Evolutionary conservation across 441 rosid genomes (phyloP).

Genomic region (Pelargonium myrrhifolium): DNA sequence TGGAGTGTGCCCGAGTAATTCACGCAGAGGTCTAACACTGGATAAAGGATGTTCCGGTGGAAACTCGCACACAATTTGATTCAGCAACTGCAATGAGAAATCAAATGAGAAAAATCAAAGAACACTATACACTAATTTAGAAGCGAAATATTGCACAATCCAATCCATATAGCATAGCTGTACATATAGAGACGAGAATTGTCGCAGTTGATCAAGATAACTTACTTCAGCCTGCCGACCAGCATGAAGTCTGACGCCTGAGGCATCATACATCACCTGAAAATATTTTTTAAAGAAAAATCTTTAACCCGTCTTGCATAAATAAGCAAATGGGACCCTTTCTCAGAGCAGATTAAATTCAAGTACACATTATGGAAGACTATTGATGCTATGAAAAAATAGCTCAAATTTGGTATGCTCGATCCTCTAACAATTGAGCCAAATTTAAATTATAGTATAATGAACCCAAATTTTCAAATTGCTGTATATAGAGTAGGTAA

Average conservation of each 20-base stretch:
- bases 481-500: not conserved
- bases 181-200: not conserved
- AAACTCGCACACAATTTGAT: conserved; percentile 94
- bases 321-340: not conserved
- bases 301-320: not conserved
- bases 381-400: not conserved
- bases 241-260: conserved; percentile 93
- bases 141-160: not conserved
- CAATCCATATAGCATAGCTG: not conserved
- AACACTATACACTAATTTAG: not conserved
- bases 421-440: not conserved
- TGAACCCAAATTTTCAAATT: not conserved
- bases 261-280: conserved; percentile 98
- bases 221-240: conserved; percentile 98
- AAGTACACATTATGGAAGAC: not conserved
- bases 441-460: not conserved
- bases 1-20: conserved; percentile 93
- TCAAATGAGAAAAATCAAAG: not conserved
- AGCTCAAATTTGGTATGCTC: not conserved
- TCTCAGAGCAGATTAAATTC: not conserved
- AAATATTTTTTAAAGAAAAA: not conserved
- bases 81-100: conserved; percentile 56
- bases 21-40: conserved; percentile 77
- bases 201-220: conserved; percentile 12
- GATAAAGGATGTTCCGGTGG: conserved; percentile 94